Evolutionary conservation across 148 eudicot genomes (phyloP).

Genomic region (Talinum fruticosum): DNA sequence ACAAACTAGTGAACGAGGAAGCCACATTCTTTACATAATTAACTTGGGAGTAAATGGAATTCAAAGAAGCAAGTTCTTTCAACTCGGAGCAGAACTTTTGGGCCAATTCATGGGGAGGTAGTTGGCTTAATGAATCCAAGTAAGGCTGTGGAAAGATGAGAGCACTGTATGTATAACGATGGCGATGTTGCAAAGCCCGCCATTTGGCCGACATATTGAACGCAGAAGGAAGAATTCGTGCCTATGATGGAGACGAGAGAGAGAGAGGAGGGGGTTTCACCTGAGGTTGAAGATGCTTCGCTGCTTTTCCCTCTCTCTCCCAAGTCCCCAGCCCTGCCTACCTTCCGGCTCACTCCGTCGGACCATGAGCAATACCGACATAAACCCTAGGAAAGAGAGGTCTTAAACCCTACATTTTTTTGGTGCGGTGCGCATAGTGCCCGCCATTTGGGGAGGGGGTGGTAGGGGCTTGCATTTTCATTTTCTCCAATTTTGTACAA

Average conservation of each 20-base stretch:
- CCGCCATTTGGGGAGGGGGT: no score
- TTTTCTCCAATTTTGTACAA: no score
- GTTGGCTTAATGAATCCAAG: slow-evolving; percentile 37
- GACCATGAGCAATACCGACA: not conserved
- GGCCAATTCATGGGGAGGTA: slow-evolving; percentile 25
- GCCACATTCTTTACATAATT: slow-evolving; percentile 58
- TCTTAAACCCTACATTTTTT: not conserved
- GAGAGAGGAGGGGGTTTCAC: slow-evolving; percentile 7
- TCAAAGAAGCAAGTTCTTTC: slow-evolving; percentile 48
- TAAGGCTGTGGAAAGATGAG: slow-evolving; percentile 62
- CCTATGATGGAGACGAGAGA: not conserved
- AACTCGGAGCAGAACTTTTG: slow-evolving; percentile 35
- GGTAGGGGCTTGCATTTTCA: no score
- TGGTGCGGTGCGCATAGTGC: no score
- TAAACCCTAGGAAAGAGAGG: slow-evolving; percentile 11
- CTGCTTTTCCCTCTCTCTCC: not conserved
- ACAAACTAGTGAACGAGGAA: slow-evolving; percentile 47
- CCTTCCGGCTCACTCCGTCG: not conserved
- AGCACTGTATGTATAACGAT: slow-evolving; percentile 85
- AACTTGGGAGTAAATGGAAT: slow-evolving; percentile 75
- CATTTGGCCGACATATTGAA: slow-evolving; percentile 94
- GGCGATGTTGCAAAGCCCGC: slow-evolving; percentile 97
- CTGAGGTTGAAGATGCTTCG: slow-evolving; percentile 9
- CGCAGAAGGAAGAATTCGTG: no score
- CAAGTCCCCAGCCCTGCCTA: not conserved